A percentile compares a stretch with the other conserved stretches of the same genome.
Evolutionary conservation across 805 yeast genomes (phyloP).

Genomic region (Wickerhamiella sergipiensis): DNA sequence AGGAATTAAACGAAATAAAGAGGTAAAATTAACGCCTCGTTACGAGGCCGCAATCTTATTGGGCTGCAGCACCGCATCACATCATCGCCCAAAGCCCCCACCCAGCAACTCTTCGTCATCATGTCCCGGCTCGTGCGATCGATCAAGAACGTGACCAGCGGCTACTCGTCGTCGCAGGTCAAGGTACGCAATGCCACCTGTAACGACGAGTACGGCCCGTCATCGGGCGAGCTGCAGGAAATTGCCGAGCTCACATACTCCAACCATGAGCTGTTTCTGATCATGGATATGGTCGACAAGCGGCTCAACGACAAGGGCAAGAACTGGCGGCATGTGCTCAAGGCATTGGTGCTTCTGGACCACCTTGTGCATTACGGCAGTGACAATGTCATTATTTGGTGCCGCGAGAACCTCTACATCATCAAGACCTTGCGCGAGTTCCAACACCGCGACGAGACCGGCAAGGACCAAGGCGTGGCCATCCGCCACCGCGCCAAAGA

Average conservation of each 20-base stretch:
- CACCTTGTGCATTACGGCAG: conserved; percentile 75
- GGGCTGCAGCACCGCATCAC: background rate
- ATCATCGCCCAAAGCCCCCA: background rate
- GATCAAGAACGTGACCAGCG: conserved; percentile 78
- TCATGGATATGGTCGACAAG: conserved; percentile 88
- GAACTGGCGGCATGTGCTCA: conserved; percentile 93
- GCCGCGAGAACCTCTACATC: conserved; percentile 73
- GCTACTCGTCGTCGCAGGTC: conserved; percentile 75
- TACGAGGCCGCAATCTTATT: background rate
- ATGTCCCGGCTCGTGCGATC: conserved; percentile 78
- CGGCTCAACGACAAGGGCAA: conserved; percentile 91
- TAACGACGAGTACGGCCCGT: conserved; percentile 78
- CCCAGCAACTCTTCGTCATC: background rate
- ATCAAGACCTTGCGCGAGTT: conserved; percentile 86
- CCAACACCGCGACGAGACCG: conserved; percentile 62
- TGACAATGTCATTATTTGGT: conserved; percentile 84
- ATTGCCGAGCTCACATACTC: conserved; percentile 63
- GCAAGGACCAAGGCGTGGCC: conserved; percentile 76
- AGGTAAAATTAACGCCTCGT: background rate
- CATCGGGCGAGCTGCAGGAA: conserved; percentile 68
- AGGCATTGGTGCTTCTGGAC: conserved; percentile 78
- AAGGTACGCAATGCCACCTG: conserved; percentile 82
- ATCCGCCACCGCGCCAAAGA: conserved; percentile 85
- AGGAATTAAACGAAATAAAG: background rate
- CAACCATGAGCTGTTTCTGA: conserved; percentile 61